phyloP scores from a whole-genome alignment of 83 land plant genomes.

The Thuja plicata region DNA sequence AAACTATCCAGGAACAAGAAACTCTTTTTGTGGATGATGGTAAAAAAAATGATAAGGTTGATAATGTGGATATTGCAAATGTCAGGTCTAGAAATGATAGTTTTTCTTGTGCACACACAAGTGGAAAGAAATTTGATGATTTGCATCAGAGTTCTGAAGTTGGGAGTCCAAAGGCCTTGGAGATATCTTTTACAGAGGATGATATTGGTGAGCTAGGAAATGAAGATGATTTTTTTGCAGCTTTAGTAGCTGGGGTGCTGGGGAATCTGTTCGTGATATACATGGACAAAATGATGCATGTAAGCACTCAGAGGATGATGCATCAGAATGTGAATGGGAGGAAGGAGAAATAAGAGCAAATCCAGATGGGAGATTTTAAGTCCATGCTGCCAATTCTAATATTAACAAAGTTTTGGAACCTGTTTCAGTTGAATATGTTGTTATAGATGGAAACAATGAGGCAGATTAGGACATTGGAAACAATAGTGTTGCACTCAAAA shows the following conservation, averaged over 20 bases:
- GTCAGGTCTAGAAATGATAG: not conserved
- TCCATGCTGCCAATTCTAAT: not conserved
- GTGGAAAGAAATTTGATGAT: not conserved
- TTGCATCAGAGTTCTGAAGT: not conserved
- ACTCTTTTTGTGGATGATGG: not conserved
- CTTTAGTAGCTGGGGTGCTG: constrained; percentile 60
- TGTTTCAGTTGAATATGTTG: not conserved
- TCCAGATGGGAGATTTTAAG: not conserved
- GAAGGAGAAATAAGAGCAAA: constrained; percentile 32
- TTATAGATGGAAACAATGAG: constrained; percentile 34
- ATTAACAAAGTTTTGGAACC: constrained; percentile 3
- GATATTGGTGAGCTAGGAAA: constrained; percentile 10
- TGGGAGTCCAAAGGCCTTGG: not conserved
- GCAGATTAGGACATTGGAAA: constrained; percentile 79
- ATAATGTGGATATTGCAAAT: not conserved
- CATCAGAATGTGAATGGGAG: constrained; percentile 48
- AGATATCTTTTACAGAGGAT: constrained; percentile 15
- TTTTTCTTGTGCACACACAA: not conserved
- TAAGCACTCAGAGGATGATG: constrained; percentile 13
- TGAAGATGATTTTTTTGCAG: constrained; percentile 60
- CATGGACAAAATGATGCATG: not conserved
- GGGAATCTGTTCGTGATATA: constrained; percentile 11
- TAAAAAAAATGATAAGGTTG: constrained; percentile 3
- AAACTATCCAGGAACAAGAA: not conserved
- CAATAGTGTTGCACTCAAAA: not conserved